Evolutionary conservation across 371 early-diverging fungal genomes (phyloP), one percentile per base, ranked within the genome.

Genomic region (Smittium mucronatum): DNA sequence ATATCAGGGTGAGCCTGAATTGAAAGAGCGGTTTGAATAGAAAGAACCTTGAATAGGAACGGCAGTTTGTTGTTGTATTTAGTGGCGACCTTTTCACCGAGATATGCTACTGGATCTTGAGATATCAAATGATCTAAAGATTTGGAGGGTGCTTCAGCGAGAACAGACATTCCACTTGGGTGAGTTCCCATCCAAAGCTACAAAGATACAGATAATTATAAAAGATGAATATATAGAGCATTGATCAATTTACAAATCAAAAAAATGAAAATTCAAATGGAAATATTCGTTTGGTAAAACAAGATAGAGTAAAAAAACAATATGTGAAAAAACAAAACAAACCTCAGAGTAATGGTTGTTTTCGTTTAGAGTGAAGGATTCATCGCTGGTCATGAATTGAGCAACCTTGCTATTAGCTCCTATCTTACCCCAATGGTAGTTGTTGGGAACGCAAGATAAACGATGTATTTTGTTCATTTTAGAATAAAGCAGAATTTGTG

Each of bases 1-100:
- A 94, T 95, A 78, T 95, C 94, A 17, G 98, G 98, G 74, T 98
- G 98, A 15, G 98, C 98, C 79, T 98, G 98, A 73, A 98, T 98
- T 21, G 94, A 94, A 36, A 98, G 86, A 0, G 97, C 96, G 75
- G 92, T 95, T 69, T 87, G 79, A 70, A 98, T 91, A 33, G 95
- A 94, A 29, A 98, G 84, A 31, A 96, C 92, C 81, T 98, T 98
- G 86, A 96, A 94, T 57, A 98, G 84, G 81, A 95, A 98, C 5
- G 98, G 98, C 26, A 98, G 81, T 72, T 93, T 91, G 33, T 87
- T 86, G 25, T 82, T 77, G 73, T 86, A 94, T 35, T 82, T 81
- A 17, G 78, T 70, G 68, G 73, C 67, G 16, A 85, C 73, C 21
- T 60, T 69, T 0, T 29, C 34, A 26, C 76, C 58, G 2, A 86